Base-by-base conservation (phyloP, 106 monocot genomes). In the Dendrobium chrysotoxum region DNA sequence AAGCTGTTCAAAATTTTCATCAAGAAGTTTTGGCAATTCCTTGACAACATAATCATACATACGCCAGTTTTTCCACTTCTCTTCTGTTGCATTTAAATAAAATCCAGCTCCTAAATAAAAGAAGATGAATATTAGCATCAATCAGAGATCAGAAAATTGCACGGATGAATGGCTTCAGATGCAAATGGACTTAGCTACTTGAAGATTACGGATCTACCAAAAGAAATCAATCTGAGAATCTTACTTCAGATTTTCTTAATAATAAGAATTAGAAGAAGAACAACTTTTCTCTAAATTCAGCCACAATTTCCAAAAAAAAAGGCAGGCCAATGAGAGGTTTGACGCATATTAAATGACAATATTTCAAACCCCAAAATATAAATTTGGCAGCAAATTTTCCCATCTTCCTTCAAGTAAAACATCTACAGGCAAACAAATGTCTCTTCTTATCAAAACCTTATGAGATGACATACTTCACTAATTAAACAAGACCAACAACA, bases 41-140 rank as follows among this genome's bases (percentile, higher is more conserved):
- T 86, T 88, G 35, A 95, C 89, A 76, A 98, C 84, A 85, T 98
- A 98, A 76, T 98, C 97, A 88, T 92, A 98, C 97, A 95, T 98
- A 39, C 88, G 86, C 97, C 97, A 98, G 65, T 98, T 98, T 82
- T 92, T 92, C 97, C 97, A 98, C 79, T 98, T 96, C 75, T 86
- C 88, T 30, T 88, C 80, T 7, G 86, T 92, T 15, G 97, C 97
- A 83, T 98, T 98, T 79, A 98, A 80, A 84, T 98, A 98, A 88
- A 95, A 98, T 45, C 97, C 94, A 84, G 97, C 97, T 57, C 97
- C 97, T 96, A 44, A 76, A 47, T 7, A 44, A 47, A 25, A 47
- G 28, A 26, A 76, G 11, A 75, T 17, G 20, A 75, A 6, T 21
- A 45, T 47, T 40, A 76, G 76, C 45, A 76, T 21, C 25, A 74